Percentiles rank a stretch among this genome's conserved stretches.
These are phyloP conservation scores for Ophiosphaerella korrae DNA, from an alignment of 2,329 filamentous ascomycete species.

Conservation along the genomic window DNA sequence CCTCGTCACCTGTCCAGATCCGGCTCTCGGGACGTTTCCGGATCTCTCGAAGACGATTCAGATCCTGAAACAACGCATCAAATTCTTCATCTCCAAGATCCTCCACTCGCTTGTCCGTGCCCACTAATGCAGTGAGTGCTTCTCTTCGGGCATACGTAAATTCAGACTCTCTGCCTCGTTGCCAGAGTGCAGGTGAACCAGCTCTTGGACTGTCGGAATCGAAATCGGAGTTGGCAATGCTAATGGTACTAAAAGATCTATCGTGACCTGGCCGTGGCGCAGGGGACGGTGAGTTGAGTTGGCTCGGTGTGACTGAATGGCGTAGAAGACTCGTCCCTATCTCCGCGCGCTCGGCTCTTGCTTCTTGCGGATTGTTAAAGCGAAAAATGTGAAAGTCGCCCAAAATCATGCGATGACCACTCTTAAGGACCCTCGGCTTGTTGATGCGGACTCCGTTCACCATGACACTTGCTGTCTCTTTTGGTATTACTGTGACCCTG, in stretches of 20 bases:
- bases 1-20: constrained; percentile 71
- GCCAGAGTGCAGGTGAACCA: constrained; percentile 75
- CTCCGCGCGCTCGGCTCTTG: constrained; percentile 87
- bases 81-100: constrained; percentile 92
- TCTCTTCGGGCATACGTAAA: constrained; percentile 94
- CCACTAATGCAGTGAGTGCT: constrained; percentile 88
- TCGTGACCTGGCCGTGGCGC: constrained; percentile 72
- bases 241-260: constrained; percentile 66
- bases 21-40: constrained; percentile 67
- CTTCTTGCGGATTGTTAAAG: constrained; percentile 97
- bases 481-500: constrained; percentile 86
- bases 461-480: constrained; percentile 95
- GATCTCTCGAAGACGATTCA: constrained; percentile 85
- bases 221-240: constrained; percentile 77
- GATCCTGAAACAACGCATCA: constrained; percentile 89
- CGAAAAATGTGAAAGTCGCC: constrained; percentile 99
- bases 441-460: constrained; percentile 92
- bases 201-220: constrained; percentile 74
- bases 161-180: constrained; percentile 78
- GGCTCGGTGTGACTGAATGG: constrained; percentile 72
- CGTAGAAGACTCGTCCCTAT: constrained; percentile 76
- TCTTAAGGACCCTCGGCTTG: constrained; percentile 83
- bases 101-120: constrained; percentile 88
- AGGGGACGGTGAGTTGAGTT: constrained; percentile 69
- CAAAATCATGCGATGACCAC: constrained; percentile 91